phyloP scores from a whole-genome alignment of 2,329 filamentous ascomycete species.

The Penicillium sp. region DNA sequence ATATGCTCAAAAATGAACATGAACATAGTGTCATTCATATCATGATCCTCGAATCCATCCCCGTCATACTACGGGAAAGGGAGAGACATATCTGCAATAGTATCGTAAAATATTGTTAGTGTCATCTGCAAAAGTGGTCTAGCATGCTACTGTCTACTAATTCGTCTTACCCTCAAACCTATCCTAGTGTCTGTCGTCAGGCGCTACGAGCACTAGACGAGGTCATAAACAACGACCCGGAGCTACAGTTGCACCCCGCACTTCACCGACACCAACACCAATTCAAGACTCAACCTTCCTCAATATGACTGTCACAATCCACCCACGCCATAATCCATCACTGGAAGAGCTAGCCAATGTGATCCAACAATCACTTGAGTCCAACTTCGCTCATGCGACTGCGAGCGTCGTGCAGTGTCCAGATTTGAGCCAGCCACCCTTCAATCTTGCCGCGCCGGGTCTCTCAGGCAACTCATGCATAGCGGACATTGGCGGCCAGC shows the following conservation, averaged over 20 bases:
- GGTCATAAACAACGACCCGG: background rate
- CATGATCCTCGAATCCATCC: no score
- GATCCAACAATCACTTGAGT: slow-evolving; percentile 10
- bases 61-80: no score
- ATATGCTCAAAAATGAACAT: no score
- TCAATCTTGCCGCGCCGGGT: slow-evolving; percentile 29
- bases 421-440: slow-evolving; percentile 14
- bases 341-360: slow-evolving; percentile 13
- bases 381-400: slow-evolving; percentile 12
- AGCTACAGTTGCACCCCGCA: background rate
- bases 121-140: no score
- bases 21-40: no score
- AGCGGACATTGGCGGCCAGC: slow-evolving; percentile 44
- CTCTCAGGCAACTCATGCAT: slow-evolving; percentile 39
- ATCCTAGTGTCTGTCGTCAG: no score
- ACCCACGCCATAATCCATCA: slow-evolving; percentile 10
- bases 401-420: slow-evolving; percentile 16
- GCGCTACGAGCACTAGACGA: no score
- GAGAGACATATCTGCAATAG: no score
- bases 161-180: no score
- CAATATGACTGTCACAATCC: slow-evolving; percentile 12
- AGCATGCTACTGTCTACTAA: no score
- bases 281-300: background rate
- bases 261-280: background rate
- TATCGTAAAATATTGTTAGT: no score